Base-by-base conservation (phyloP, 2,329 filamentous ascomycete species). In the Myriosclerotinia curreyana region DNA sequence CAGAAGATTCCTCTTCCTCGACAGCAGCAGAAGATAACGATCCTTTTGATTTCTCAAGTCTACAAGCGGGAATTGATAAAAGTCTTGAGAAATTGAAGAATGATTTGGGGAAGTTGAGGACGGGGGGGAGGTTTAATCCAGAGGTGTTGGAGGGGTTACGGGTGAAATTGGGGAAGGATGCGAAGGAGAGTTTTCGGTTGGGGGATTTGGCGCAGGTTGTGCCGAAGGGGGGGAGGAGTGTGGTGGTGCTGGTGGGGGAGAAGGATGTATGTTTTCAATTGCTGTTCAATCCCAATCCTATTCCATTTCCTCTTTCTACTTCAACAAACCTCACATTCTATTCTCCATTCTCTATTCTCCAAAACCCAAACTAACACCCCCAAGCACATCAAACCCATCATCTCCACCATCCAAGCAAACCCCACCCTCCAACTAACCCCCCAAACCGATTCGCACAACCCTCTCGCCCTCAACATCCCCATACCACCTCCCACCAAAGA, bases 121-220 rank as follows among this genome's bases (percentile, higher is more conserved):
- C 83, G 0, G 85, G 86, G 7, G 87, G 86, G 0, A 77, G 85
- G 34, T 81, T 88, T 72, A 88, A 87, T 66, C 83, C 85, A 0
- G 82, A 86, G 55, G 74, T 82, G 1, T 77, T 90, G 38, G 87
- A 90, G 74, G 77, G 75, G 25, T 70, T 90, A 61, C 80, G 81
- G 46, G 86, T 90, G n/a, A 77, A 81, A 58, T 70, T 87, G 55
- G 79, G 77, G 65, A 84, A 86, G 64, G 78, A 76, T 55, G 73
- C 71, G 28, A 84, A 82, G 65, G 78, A 82, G 65, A 82, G 76
- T 1, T 79, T 83, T 56, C 80, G 77, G 67, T 70, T 91, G 59
- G 80, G 82, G 12, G 86, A 89, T 71, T 71, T 91, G 64, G 87
- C 86, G 3, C 87, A 89, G 72, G 84, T 90, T 20, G 78, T 90